A percentile compares a stretch with the other conserved stretches of the same genome.
These are phyloP conservation scores for Acanthamoeba healyi DNA, from an alignment of 208 protist genomes.

Conservation along the genomic window DNA sequence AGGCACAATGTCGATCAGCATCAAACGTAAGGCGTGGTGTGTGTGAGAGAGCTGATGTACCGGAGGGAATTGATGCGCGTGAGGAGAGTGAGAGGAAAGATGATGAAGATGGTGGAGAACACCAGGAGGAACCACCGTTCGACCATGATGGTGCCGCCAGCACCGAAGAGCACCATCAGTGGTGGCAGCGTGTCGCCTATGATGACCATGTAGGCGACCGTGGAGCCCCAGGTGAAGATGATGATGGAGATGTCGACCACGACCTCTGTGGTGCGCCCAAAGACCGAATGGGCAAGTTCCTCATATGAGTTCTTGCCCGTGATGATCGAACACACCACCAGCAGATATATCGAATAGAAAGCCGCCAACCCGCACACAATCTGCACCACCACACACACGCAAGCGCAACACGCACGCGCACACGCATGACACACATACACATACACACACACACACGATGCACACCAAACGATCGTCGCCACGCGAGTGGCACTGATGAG, in stretches of 20 bases:
- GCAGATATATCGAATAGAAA: constrained; percentile 43
- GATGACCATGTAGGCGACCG: constrained; percentile 65
- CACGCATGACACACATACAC: no score
- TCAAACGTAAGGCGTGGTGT: not conserved
- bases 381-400: no score
- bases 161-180: constrained; percentile 40
- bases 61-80: constrained; percentile 1
- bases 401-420: no score
- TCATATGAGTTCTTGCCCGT: constrained; percentile 40
- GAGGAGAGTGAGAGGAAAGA: constrained; percentile 52
- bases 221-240: constrained; percentile 46
- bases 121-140: constrained; percentile 45
- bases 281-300: constrained; percentile 5
- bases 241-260: constrained; percentile 56
- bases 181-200: constrained; percentile 55
- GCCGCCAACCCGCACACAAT: constrained; percentile 8
- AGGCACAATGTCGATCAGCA: not conserved
- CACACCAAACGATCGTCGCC: no score
- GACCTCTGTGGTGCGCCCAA: constrained; percentile 35
- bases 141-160: not conserved
- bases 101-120: constrained; percentile 45
- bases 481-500: no score
- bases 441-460: no score
- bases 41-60: not conserved
- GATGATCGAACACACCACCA: not conserved